phyloP scores from a whole-genome alignment of 768 basidiomycete genomes.

The Lyophyllum atratum region DNA sequence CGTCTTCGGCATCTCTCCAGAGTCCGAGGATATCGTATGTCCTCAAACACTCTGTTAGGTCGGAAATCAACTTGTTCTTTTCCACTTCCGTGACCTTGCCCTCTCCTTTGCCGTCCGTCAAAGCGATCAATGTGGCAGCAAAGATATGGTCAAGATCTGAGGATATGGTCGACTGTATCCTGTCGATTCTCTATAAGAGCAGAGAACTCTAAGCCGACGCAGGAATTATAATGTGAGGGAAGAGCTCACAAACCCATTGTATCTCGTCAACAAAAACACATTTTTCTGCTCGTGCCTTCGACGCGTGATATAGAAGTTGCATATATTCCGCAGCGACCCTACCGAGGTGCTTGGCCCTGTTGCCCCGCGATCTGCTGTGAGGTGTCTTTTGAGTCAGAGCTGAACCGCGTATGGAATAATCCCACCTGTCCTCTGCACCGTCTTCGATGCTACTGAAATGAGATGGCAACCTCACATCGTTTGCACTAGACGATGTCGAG shows the following conservation, averaged over 20 bases:
- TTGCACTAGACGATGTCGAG: constrained; percentile 33
- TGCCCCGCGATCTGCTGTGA: constrained; percentile 52
- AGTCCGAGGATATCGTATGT: constrained; percentile 81
- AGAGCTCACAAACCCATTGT: constrained; percentile 69
- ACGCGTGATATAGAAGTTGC: constrained; percentile 86
- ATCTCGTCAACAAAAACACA: constrained; percentile 83
- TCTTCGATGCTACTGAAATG: constrained; percentile 41
- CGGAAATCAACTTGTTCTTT: constrained; percentile 59
- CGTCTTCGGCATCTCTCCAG: constrained; percentile 88
- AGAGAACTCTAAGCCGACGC: constrained; percentile 6
- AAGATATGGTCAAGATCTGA: constrained; percentile 88
- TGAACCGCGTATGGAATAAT: background rate
- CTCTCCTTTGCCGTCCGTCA: constrained; percentile 50
- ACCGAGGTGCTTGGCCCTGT: constrained; percentile 76
- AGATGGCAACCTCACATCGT: constrained; percentile 32
- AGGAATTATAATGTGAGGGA: constrained; percentile 2
- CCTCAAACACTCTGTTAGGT: constrained; percentile 75
- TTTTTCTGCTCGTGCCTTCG: constrained; percentile 76
- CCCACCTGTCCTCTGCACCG: constrained; percentile 44
- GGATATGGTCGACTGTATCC: constrained; percentile 81
- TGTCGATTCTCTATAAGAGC: constrained; percentile 64
- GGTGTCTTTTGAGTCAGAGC: background rate
- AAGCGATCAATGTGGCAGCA: constrained; percentile 52
- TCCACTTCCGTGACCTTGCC: constrained; percentile 62
- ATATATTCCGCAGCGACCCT: constrained; percentile 91